Conservation (phyloP, 2,329 filamentous ascomycete genomes). For the Madurella mycetomatis region DNA sequence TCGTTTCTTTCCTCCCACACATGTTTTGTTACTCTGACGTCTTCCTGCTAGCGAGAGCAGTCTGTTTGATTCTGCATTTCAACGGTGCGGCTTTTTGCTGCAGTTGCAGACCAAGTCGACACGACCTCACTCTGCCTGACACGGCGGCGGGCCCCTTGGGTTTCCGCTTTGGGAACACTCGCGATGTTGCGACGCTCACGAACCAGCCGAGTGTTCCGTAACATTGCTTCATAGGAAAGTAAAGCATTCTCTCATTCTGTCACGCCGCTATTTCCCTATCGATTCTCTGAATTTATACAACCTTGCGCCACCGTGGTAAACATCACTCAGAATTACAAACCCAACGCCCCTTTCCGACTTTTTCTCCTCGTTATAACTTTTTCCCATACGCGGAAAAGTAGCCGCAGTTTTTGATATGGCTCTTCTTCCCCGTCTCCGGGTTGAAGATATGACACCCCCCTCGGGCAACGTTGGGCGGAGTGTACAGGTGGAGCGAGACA, state of each 20-base stretch:
- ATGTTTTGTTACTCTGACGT: not conserved
- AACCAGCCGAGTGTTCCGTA: not conserved
- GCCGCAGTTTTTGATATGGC: constrained; percentile 64
- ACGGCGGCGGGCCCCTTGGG: too few relatives aligned
- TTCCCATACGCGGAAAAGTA: constrained; percentile 65
- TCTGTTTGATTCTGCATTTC: not conserved
- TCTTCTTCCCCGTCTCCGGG: constrained; percentile 67
- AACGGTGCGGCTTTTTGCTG: constrained; percentile 3
- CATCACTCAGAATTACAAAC: too few relatives aligned
- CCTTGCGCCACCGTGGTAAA: too few relatives aligned
- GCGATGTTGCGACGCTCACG: not conserved
- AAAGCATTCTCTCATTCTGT: constrained; percentile 1
- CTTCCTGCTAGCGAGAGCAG: not conserved
- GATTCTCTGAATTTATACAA: not conserved
- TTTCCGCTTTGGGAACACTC: constrained; percentile 14
- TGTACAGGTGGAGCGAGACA: constrained; percentile 83
- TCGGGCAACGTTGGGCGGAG: constrained; percentile 81
- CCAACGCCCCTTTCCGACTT: not conserved
- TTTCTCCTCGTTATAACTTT: constrained; percentile 35
- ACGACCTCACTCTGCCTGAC: too few relatives aligned
- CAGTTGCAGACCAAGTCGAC: not conserved
- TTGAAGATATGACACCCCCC: constrained; percentile 81
- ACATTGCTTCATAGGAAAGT: not conserved
- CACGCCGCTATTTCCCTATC: not conserved
- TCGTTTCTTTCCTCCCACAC: constrained; percentile 6